Conservation (phyloP, 179 eudicot species). For the Silene noctiflora region DNA sequence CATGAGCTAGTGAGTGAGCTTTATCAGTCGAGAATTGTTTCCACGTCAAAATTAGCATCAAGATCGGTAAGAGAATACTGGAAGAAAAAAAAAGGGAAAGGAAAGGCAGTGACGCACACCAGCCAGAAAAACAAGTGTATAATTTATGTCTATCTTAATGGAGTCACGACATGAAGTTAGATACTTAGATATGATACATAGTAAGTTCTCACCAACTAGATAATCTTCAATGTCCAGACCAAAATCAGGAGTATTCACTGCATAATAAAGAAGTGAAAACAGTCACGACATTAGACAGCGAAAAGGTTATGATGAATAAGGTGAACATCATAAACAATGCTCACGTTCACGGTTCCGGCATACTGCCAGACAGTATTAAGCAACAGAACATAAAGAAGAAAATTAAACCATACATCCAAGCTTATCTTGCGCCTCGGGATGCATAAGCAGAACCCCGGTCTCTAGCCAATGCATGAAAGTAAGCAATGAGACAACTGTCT, state of each 20-base stretch:
- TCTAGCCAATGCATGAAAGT: constrained; percentile 97
- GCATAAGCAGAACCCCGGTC: constrained; percentile 80
- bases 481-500: constrained; percentile 69
- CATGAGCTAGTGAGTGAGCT: not conserved
- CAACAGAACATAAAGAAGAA: not conserved
- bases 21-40: too few species aligned
- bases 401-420: constrained; percentile 64
- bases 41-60: too few species aligned
- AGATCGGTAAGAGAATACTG: too few species aligned
- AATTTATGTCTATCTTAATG: too few species aligned
- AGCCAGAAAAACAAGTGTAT: too few species aligned
- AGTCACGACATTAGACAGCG: constrained; percentile 1
- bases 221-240: constrained; percentile 91
- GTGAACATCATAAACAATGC: not conserved
- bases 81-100: too few species aligned
- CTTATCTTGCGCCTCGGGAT: constrained; percentile 76
- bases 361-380: not conserved
- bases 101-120: too few species aligned
- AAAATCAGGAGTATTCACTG: constrained; percentile 74
- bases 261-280: constrained; percentile 20
- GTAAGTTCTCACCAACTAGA: constrained; percentile 72
- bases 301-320: not conserved
- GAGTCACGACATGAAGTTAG: too few species aligned
- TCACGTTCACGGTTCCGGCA: not conserved
- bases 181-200: not conserved